A percentile compares a stretch with the other conserved stretches of the same genome.
phyloP scores from a whole-genome alignment of 176 grass and related monocot genomes.

The Triticum timopheevii region DNA sequence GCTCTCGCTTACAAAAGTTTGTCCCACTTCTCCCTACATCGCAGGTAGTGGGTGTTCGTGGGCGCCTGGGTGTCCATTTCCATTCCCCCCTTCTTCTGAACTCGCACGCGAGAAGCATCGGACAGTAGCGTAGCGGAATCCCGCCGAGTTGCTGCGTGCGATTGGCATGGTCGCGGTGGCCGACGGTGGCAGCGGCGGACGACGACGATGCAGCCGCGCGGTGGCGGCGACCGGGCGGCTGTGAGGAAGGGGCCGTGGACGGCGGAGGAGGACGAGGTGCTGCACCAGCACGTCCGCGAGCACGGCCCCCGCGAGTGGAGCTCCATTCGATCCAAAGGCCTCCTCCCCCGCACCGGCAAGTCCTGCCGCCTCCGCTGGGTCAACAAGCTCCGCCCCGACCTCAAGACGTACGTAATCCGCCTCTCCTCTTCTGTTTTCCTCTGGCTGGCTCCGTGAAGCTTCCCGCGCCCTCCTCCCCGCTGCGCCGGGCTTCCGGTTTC shows the following conservation, averaged over 20 bases:
- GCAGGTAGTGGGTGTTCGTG: constrained; percentile 26
- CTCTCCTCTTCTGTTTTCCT: not conserved
- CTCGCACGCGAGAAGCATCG: not conserved
- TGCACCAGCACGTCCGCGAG: constrained; percentile 46
- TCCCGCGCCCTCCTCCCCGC: not conserved
- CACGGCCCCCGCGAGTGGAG: constrained; percentile 49
- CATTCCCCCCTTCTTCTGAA: not conserved
- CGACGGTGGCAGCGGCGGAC: not conserved
- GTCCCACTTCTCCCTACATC: constrained; percentile 26
- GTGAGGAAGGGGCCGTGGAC: constrained; percentile 66
- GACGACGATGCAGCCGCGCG: constrained; percentile 6
- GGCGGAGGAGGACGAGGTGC: constrained; percentile 56
- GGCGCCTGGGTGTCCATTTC: not conserved
- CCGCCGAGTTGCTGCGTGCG: not conserved
- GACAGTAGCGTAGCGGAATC: not conserved
- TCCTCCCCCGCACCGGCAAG: constrained; percentile 52
- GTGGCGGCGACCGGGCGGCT: not conserved
- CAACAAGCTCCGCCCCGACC: constrained; percentile 56
- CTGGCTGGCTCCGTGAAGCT: not conserved
- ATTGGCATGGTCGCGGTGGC: not conserved
- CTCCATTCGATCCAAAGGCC: constrained; percentile 47
- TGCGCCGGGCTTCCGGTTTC: not conserved
- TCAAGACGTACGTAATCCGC: constrained; percentile 39
- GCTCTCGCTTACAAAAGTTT: not conserved
- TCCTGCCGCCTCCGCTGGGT: constrained; percentile 60